These are phyloP conservation scores for Arthrinium puccinioides DNA, from an alignment of 2,329 filamentous ascomycete species.

Conservation along the genomic window DNA sequence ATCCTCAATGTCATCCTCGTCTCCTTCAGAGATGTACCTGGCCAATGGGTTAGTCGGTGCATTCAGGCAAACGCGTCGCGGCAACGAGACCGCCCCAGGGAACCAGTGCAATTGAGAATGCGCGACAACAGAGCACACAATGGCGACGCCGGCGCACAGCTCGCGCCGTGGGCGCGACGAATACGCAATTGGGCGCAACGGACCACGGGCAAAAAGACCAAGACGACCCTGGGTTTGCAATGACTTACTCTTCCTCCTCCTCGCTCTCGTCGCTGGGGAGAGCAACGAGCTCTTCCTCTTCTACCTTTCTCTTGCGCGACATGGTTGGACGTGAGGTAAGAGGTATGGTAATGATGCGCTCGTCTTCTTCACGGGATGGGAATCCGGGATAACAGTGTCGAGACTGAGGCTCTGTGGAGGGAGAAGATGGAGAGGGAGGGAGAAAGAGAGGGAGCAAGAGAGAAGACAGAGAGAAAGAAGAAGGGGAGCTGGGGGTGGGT, in stretches of 20 bases:
- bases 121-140: too few species aligned
- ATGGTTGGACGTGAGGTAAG: constrained; percentile 12
- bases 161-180: too few species aligned
- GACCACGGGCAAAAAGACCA: too few species aligned
- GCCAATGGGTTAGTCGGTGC: constrained; percentile 9
- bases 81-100: too few species aligned
- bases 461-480: constrained; percentile 9
- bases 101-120: too few species aligned
- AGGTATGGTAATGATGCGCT: constrained; percentile 2
- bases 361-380: too few species aligned
- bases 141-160: too few species aligned
- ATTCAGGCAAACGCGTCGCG: too few species aligned
- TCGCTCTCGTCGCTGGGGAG: constrained; percentile 27
- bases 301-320: constrained; percentile 26
- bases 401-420: too few species aligned
- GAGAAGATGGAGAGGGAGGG: too few species aligned
- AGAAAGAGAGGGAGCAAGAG: constrained; percentile 13
- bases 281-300: constrained; percentile 25
- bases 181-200: too few species aligned
- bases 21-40: constrained; percentile 22
- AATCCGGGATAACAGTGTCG: not conserved
- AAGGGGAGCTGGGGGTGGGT: constrained; percentile 14
- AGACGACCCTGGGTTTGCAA: too few species aligned
- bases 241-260: constrained; percentile 27
- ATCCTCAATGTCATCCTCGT: constrained; percentile 22